A percentile compares a stretch with the other conserved stretches of the same genome.
These are phyloP conservation scores for Tuber indicum DNA, from an alignment of 495 filamentous ascomycete genomes.

Conservation along the genomic window DNA sequence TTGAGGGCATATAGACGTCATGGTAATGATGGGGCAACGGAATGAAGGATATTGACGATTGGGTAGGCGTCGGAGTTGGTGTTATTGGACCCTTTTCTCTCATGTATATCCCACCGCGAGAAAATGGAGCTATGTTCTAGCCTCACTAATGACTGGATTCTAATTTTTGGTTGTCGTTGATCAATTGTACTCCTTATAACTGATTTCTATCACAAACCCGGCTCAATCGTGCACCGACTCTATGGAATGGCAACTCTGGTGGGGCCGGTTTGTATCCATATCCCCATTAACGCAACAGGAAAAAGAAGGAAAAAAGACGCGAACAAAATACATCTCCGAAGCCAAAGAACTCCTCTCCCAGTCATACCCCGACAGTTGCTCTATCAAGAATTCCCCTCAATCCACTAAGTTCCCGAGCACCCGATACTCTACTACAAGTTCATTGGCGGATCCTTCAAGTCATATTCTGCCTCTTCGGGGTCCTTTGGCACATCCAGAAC, in stretches of 20 bases:
- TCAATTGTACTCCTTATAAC: not conserved
- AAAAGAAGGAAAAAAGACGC: not conserved
- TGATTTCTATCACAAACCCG: not conserved
- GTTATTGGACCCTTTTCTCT: not conserved
- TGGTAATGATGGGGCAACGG: not conserved
- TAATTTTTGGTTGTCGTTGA: not conserved
- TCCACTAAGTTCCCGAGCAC: not conserved
- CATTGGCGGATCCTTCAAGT: conserved; percentile 4
- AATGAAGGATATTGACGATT: not conserved
- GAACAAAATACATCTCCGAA: not conserved
- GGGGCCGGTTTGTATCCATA: not conserved
- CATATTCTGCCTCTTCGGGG: conserved; percentile 28
- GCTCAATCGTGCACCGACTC: not conserved
- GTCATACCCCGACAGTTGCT: not conserved
- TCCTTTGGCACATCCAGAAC: conserved; percentile 27
- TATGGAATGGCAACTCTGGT: not conserved
- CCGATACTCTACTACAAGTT: not conserved
- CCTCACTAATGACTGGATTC: not conserved
- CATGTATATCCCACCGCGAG: not conserved
- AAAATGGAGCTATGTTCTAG: not conserved
- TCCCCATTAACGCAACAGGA: not conserved
- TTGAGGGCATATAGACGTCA: not conserved
- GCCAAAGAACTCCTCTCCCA: not conserved
- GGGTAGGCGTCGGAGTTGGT: not conserved
- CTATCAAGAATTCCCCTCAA: not conserved